These are phyloP conservation scores for Ogataea allantospora DNA, from an alignment of 805 yeast species.

Conservation along the genomic window DNA sequence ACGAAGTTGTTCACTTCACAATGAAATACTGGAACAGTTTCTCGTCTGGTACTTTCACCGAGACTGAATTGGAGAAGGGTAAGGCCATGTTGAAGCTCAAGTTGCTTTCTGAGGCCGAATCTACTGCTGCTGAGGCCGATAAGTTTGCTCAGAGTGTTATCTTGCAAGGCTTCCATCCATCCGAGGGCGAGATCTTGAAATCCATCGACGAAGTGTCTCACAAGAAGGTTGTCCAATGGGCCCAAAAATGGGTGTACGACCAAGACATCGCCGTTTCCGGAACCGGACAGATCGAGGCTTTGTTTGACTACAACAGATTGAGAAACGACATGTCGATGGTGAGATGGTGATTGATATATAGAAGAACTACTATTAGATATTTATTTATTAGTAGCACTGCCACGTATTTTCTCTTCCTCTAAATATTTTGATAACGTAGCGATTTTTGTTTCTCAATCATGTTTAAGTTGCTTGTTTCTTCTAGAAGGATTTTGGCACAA, in stretches of 20 bases:
- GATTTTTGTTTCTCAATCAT: neutral
- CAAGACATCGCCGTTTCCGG: constrained; percentile 81
- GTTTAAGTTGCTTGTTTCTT: constrained; percentile 5
- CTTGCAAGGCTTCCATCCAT: constrained; percentile 59
- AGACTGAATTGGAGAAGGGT: constrained; percentile 76
- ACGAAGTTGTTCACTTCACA: constrained; percentile 77
- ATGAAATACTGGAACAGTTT: constrained; percentile 88
- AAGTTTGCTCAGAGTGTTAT: constrained; percentile 60
- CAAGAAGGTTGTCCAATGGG: constrained; percentile 68
- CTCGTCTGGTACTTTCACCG: constrained; percentile 64
- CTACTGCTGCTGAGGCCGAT: constrained; percentile 41
- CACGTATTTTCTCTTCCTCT: neutral
- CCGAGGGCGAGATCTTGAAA: constrained; percentile 56
- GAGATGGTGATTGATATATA: constrained; percentile 56
- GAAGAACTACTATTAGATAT: constrained; percentile 2
- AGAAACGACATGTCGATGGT: constrained; percentile 88
- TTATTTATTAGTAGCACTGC: constrained; percentile 6
- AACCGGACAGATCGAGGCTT: constrained; percentile 82
- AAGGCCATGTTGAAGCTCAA: constrained; percentile 68
- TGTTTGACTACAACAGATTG: constrained; percentile 80
- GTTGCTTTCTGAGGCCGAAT: constrained; percentile 51
- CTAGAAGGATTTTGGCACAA: constrained; percentile 1
- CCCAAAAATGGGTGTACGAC: constrained; percentile 74
- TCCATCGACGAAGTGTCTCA: constrained; percentile 63
- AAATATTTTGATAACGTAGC: constrained; percentile 9